Evolutionary conservation across 305 asterid genomes (phyloP).

Genomic region (Vinca major): DNA sequence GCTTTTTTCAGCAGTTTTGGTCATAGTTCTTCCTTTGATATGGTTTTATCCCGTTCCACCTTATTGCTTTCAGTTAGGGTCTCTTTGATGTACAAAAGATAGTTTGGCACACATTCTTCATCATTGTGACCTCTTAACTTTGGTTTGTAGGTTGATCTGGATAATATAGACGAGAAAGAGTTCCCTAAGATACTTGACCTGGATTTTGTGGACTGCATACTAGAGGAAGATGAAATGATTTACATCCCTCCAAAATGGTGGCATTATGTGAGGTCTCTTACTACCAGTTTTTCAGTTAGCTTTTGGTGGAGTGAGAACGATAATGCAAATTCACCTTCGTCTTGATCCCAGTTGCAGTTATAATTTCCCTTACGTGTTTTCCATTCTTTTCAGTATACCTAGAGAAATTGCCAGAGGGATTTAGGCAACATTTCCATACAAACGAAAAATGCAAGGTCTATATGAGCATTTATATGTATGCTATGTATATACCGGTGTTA

Average conservation of each 20-base stretch:
- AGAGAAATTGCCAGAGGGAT: not conserved
- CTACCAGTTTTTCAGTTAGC: constrained; percentile 90
- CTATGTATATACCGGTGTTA: not conserved
- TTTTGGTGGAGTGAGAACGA: constrained; percentile 70
- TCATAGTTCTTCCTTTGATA: not conserved
- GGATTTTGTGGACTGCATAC: constrained; percentile 77
- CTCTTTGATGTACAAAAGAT: not conserved
- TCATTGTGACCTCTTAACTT: constrained; percentile 2
- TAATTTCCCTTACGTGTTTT: too few relatives aligned
- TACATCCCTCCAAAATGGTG: constrained; percentile 99
- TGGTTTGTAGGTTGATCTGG: constrained; percentile 77
- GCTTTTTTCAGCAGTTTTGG: not conserved
- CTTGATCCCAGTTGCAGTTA: constrained; percentile 1
- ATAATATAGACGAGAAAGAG: constrained; percentile 54
- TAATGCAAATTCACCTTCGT: constrained; percentile 20
- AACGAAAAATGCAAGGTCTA: not conserved
- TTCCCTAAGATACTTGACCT: constrained; percentile 51
- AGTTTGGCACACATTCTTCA: not conserved
- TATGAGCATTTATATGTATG: not conserved
- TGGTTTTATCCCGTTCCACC: not conserved
- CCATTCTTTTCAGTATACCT: constrained; percentile 4
- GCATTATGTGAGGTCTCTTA: constrained; percentile 93
- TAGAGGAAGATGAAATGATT: constrained; percentile 98
- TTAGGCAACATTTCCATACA: not conserved
- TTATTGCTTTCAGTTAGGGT: not conserved